Evolutionary conservation across 306 rosid genomes (phyloP).

Genomic region (Betula pendula): DNA sequence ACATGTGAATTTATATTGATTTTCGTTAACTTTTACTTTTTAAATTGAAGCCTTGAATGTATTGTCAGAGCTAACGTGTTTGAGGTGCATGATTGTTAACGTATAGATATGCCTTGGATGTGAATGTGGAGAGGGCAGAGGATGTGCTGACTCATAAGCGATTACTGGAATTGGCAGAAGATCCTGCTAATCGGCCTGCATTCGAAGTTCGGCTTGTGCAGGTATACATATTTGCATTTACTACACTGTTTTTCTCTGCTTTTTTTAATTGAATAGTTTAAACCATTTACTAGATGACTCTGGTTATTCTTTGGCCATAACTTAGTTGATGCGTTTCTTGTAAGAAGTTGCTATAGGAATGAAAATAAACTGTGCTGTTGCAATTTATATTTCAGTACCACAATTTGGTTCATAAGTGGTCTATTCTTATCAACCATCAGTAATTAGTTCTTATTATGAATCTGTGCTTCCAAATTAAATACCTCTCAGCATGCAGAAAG

Average conservation of each 20-base stretch:
- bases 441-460: no score
- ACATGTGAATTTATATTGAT: neutral
- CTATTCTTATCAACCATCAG: no score
- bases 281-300: no score
- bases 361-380: neutral
- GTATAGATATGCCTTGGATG: conserved; percentile 91
- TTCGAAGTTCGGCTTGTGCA: conserved; percentile 88
- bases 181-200: conserved; percentile 69
- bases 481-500: neutral
- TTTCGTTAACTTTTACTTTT: conserved; percentile 23
- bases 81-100: conserved; percentile 42
- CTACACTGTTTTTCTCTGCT: neutral
- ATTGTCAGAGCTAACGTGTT: conserved; percentile 38
- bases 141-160: conserved; percentile 89
- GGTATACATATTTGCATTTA: conserved; percentile 39
- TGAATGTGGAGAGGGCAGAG: conserved; percentile 97
- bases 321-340: neutral
- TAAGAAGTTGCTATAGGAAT: neutral
- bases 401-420: neutral
- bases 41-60: conserved; percentile 25
- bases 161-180: conserved; percentile 79
- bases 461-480: neutral
- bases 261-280: neutral
- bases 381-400: neutral
- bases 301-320: neutral